Base-by-base conservation (phyloP, 768 basidiomycete species). In the Neoboletus brunneissimus region DNA sequence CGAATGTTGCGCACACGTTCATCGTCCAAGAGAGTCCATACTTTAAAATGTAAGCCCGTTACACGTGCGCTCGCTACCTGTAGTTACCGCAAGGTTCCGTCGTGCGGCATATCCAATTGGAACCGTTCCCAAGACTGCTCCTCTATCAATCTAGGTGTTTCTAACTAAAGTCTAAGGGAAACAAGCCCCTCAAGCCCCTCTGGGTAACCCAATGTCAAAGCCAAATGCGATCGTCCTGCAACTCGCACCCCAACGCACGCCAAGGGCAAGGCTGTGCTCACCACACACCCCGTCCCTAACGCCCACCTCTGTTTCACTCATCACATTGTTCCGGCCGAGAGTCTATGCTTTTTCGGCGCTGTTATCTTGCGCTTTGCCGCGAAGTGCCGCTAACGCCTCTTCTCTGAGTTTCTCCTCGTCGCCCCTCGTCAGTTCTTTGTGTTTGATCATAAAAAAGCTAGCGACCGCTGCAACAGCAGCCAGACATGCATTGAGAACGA, bases 401-500 rank as follows among this genome's bases (percentile, higher is more conserved):
- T 76, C 75, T 56, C 75, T 76, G n/a, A 83, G 70, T 53, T 70
- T 64, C 18, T 76, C 78, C 34, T 86, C 84, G 64, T 87, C 87
- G 2, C 67, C 78, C 37, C 85, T 71, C 34, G 77, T 81, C 37
- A 89, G 71, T 29, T 86, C 80, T 54, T 81, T 79, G 59, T 85
- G 81, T 55, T 81, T 81, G 62, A 87, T 85, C 76, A 88, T 79
- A 45, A 82, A 58, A 13, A 86, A 65, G 55, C 82, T 80, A 18
- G 81, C 71, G 29, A 85, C 63, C n/a, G 80, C 79, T 5, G 84
- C 84, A 1, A 82, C 53, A 1, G 77, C 81, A 6, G 82, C 78
- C 32, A 87, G 67, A 2, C 75, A 74, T 2, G 83, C 81, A 57
- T 87, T 81, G 55, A 89, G 73, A 38, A 85, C 75, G 70, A 88